A percentile compares a stretch with the other conserved stretches of the same genome.
phyloP scores from a whole-genome alignment of 305 asterid species.

The Caryopteris hybrid region DNA sequence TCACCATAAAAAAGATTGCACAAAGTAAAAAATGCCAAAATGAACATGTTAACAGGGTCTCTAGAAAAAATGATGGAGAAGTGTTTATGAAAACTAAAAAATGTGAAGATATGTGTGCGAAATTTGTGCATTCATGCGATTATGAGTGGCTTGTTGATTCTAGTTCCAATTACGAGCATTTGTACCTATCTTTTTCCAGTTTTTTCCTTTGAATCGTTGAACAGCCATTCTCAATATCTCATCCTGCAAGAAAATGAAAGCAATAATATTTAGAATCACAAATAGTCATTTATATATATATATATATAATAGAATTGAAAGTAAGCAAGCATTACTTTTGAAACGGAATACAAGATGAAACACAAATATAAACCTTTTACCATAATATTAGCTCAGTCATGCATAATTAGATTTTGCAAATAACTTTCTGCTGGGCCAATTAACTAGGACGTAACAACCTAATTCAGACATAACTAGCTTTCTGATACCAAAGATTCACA shows the following conservation, averaged over 20 bases:
- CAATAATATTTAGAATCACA: conserved; percentile 11
- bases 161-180: conserved; percentile 9
- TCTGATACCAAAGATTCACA: neutral
- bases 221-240: conserved; percentile 85
- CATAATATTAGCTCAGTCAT: neutral
- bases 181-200: conserved; percentile 97
- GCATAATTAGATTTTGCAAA: neutral
- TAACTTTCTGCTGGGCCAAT: neutral
- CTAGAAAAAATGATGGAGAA: too few species aligned
- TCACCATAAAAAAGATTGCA: too few species aligned
- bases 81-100: too few species aligned
- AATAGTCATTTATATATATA: neutral
- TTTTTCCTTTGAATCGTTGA: conserved; percentile 90
- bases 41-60: too few species aligned
- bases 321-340: conserved; percentile 8
- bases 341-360: neutral
- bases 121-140: too few species aligned
- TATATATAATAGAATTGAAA: neutral
- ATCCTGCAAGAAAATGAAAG: conserved; percentile 50
- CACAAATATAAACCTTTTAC: conserved; percentile 6
- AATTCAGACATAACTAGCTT: neutral
- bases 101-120: too few species aligned
- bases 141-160: too few species aligned
- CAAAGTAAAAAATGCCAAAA: too few species aligned
- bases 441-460: neutral